Evolutionary conservation across 306 rosid species (phyloP), one percentile per base, ranked within the genome.

Genomic region (Cucurbita moschata): DNA sequence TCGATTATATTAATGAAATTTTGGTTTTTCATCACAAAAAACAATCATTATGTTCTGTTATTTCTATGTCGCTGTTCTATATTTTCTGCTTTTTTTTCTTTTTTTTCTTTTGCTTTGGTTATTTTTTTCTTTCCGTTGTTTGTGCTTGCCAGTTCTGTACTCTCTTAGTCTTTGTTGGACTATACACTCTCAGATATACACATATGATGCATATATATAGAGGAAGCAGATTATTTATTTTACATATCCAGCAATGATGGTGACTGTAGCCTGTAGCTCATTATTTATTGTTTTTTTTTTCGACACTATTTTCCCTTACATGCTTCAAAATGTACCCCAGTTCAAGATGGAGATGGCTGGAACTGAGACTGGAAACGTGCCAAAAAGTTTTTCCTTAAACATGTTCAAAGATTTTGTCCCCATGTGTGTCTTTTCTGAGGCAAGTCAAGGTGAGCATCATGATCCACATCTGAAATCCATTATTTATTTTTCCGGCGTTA

Each of bases 401-500:
- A 91, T 91, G 99, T 89, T 82, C 30, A 88, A 94, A 76, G 99
- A 94, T 82, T 88, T 94, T 8, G 89, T 94, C 84, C 99, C 99
- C 10, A 91, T 94, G 99, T 88, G 88, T 18, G 89, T 94, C 44
- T 89, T 94, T 79, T 91, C 97, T 0, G 99, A 94, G 83, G 47
- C 92, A 79, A 88, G 81, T 79, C 97, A 89, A 84, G 97, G 99
- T 90, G 79, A 87, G 84, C 73, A 59, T 76, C 73, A 62, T 57
- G 47, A 78, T 67, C 44, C 73, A 37, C 55, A 37, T 47, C 52
- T 46, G 63, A 59, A 14, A 63, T 64, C n/a, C 10, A 42, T 55
- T 71, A 39, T 47, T 57, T 65, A 40, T 50, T 35, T 10, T 68
- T 13, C 53, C 5, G 35, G 35, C 35, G 4, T 30, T 30, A 30